Evolutionary conservation across 2,329 filamentous ascomycete species (phyloP), one percentile per base, ranked within the genome.

Genomic region (Trichoderma koningiopsis): DNA sequence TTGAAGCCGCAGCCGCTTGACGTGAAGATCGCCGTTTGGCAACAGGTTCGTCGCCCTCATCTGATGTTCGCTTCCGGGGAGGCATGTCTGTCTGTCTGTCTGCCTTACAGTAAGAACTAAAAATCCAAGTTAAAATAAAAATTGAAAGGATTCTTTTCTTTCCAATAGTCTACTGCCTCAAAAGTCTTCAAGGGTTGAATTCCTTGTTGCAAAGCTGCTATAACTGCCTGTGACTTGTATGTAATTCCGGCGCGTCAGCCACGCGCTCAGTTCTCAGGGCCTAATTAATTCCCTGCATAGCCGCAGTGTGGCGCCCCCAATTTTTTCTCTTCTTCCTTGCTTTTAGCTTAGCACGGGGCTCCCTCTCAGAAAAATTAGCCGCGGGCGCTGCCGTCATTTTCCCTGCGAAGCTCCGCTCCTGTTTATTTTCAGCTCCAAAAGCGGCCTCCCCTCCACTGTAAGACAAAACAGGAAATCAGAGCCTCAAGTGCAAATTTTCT

Each of bases 1-100:
- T 22, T 37, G 70, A 63, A 29, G 64, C 52, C 3, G 59, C 49
- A 8, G 65, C 67, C 1, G 68, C 73, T 56, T 76, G 73, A n/a
- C 76, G 76, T 53, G 73, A 70, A 16, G 76, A 78, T 8, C 76
- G 73, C 60, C 76, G 72, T 72, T 77, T 76, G 63, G 74, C 68
- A 3, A 70, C 19, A 7, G 75, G 71, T 63, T 76, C 73, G 13
- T 72, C 72, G 4, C 65, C 53, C 8, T 70, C 72, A 3, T 69
- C 56, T 33, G 56, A 64, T 4, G 64, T 43, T 24, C 74, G 72
- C 27, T 76, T 76, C 14, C 72, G 68, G 5, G 72, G 66, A 14
- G 74, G 69, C 74, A 76, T 76, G 14, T 47, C 10, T 27, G 33
- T 40, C 10, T 27, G 33, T 40, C 11, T 43, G n/a, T 16, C 19